Evolutionary conservation across 192 early-diverging fungal genomes (phyloP).

Genomic region (Coemansia sp.): DNA sequence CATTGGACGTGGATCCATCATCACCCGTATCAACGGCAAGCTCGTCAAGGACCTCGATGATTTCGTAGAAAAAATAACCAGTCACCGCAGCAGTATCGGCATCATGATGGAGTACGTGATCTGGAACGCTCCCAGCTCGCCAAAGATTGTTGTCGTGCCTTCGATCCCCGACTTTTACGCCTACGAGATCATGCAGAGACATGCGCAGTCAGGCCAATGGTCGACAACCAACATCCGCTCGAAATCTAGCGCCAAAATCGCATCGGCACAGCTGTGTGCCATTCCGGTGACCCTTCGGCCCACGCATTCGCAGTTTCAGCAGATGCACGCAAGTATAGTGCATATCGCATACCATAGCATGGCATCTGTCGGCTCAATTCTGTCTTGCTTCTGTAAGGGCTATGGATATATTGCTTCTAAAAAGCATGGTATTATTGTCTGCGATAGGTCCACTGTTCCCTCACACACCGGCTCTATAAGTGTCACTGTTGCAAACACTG

Average conservation of each 20-base stretch:
- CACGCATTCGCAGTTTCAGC: not conserved
- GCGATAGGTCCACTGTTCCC: conserved; percentile 75
- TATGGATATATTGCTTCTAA: conserved; percentile 65
- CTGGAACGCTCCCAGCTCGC: not conserved
- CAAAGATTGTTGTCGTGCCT: not conserved
- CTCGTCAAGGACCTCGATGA: not conserved
- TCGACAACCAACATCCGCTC: not conserved
- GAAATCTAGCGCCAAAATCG: not conserved
- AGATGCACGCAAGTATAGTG: conserved; percentile 1
- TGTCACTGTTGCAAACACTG: conserved; percentile 79
- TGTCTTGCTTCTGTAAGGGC: conserved; percentile 56
- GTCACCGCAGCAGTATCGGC: not conserved
- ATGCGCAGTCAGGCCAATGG: conserved; percentile 5
- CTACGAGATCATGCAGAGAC: not conserved
- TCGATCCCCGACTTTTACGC: not conserved
- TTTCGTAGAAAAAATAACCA: not conserved
- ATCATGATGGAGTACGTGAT: not conserved
- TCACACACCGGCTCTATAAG: conserved; percentile 74
- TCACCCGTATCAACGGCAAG: not conserved
- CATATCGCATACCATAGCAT: not conserved
- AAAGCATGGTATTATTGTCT: conserved; percentile 71
- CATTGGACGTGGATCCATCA: not conserved
- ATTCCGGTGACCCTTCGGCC: not conserved
- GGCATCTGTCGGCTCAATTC: not conserved
- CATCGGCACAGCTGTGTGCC: not conserved